Conservation (phyloP, 352 stramenopile genomes). For the Achlya hypogyna region DNA sequence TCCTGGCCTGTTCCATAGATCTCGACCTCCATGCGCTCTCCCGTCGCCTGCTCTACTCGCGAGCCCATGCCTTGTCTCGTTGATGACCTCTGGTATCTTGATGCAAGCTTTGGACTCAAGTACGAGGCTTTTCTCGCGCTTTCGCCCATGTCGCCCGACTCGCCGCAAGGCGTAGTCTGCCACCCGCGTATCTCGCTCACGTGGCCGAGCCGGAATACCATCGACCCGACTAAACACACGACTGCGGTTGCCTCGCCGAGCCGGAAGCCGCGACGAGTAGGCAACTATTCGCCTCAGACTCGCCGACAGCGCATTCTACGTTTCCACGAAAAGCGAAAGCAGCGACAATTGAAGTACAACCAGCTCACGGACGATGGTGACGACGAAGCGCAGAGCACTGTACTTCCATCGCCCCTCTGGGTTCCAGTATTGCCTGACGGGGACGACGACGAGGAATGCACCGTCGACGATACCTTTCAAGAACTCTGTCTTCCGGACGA, state of each 20-base stretch:
- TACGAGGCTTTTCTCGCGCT: conserved; percentile 1
- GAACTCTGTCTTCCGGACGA: background rate
- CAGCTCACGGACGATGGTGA: background rate
- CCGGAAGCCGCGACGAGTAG: conserved; percentile 46
- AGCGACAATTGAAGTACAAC: conserved; percentile 22
- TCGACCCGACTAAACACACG: background rate
- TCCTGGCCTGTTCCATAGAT: too few relatives aligned
- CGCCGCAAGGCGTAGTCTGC: background rate
- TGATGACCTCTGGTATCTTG: background rate
- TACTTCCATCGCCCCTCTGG: background rate
- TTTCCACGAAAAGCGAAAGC: conserved; percentile 67
- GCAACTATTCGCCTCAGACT: conserved; percentile 45
- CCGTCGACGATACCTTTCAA: background rate
- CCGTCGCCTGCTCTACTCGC: background rate
- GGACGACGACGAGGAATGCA: background rate
- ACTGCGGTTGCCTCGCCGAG: too few relatives aligned
- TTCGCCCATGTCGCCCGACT: background rate
- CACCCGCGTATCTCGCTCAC: conserved; percentile 3
- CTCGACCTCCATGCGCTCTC: background rate
- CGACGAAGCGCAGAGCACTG: background rate
- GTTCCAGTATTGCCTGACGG: background rate
- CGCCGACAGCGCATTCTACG: conserved; percentile 44
- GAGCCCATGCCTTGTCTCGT: background rate
- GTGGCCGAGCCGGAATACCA: background rate
- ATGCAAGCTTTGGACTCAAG: conserved; percentile 1